Conservation (phyloP, 352 stramenopile genomes). For the Blastocystis sp. region DNA sequence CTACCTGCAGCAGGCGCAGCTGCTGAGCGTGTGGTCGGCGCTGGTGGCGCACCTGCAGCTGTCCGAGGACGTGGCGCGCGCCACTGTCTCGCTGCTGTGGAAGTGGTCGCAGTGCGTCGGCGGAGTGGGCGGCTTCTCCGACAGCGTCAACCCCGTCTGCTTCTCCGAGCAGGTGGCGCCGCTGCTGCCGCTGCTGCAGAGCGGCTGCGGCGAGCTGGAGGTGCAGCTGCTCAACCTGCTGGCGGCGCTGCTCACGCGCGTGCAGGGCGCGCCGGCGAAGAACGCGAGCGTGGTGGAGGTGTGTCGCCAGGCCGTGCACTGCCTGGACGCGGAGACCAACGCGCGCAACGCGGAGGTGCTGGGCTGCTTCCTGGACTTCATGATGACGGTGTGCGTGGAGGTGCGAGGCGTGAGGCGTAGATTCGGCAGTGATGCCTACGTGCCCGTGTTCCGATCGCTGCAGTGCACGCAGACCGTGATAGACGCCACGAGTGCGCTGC, state of each 20-base stretch:
- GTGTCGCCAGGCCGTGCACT: slow-evolving; percentile 1
- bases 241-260: not conserved
- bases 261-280: not conserved
- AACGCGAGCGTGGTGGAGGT: not conserved
- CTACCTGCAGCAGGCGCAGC: not conserved
- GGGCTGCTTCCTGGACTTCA: slow-evolving; percentile 36
- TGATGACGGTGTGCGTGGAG: slow-evolving; percentile 55
- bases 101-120: not conserved
- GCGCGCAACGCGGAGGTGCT: slow-evolving; percentile 27
- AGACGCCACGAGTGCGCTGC: slow-evolving; percentile 41
- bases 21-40: not conserved
- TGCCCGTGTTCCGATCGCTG: not conserved
- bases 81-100: not conserved
- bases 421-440: slow-evolving; percentile 25
- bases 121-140: not conserved
- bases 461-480: not conserved
- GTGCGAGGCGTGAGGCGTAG: not conserved
- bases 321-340: slow-evolving; percentile 1
- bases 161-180: slow-evolving; percentile 25
- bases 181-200: not conserved
- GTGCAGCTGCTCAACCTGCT: slow-evolving; percentile 9
- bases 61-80: not conserved
- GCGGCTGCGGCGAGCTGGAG: not conserved
- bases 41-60: not conserved
- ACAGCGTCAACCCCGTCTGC: slow-evolving; percentile 17